phyloP scores from a whole-genome alignment of 345 rosid genomes.

The Populus deltoides region DNA sequence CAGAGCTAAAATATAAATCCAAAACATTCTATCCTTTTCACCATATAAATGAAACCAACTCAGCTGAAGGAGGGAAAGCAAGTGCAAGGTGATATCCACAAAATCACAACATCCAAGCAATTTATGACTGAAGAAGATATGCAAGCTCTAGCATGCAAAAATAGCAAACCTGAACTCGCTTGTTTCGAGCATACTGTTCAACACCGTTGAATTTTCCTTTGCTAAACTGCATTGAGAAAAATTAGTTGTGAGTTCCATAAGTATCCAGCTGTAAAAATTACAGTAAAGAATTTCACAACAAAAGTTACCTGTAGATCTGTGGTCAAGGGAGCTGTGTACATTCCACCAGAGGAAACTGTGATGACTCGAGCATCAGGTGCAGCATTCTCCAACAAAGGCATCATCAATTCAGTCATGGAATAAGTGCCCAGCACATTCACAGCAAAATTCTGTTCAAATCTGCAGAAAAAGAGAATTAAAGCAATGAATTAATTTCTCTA shows the following conservation, averaged over 20 bases:
- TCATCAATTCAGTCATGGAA: conserved; percentile 62
- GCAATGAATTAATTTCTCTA: neutral
- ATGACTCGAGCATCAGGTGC: conserved; percentile 82
- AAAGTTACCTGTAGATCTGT: conserved; percentile 67
- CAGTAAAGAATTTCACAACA: neutral
- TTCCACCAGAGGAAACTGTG: conserved; percentile 86
- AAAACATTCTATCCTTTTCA: too few relatives aligned
- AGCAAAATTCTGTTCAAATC: conserved; percentile 73
- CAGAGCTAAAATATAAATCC: too few relatives aligned
- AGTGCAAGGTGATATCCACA: neutral
- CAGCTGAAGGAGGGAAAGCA: too few relatives aligned
- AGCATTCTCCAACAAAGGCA: conserved; percentile 77
- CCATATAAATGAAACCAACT: too few relatives aligned
- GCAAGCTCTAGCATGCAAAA: neutral
- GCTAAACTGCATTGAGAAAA: conserved; percentile 47
- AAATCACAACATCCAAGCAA: neutral
- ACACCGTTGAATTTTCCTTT: conserved; percentile 54
- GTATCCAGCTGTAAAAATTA: neutral
- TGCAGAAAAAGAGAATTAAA: conserved; percentile 20
- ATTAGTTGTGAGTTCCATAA: neutral
- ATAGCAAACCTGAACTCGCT: conserved; percentile 70
- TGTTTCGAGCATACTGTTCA: conserved; percentile 76
- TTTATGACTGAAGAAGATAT: neutral
- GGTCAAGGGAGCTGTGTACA: conserved; percentile 73
- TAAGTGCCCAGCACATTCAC: conserved; percentile 85